Evolutionary conservation across 306 rosid genomes (phyloP).

Genomic region (Vicia faba): DNA sequence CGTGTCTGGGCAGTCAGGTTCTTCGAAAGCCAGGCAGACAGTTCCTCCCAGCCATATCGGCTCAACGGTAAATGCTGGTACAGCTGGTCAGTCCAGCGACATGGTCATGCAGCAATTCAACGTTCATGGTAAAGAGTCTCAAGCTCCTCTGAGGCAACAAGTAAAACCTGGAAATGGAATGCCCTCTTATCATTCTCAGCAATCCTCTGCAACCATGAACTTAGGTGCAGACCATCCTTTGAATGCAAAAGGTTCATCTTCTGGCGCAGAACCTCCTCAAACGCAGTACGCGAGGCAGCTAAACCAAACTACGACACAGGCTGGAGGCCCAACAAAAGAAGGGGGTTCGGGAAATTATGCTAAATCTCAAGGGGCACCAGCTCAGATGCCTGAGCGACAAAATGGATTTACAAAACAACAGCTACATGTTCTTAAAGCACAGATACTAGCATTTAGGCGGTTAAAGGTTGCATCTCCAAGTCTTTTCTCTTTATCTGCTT

Average conservation of each 20-base stretch:
- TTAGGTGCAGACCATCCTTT: conserved; percentile 58
- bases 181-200: conserved; percentile 62
- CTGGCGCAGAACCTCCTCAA: conserved; percentile 63
- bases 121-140: conserved; percentile 77
- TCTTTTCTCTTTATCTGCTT: conserved; percentile 27
- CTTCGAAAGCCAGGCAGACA: conserved; percentile 77
- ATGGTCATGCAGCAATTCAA: conserved; percentile 58
- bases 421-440: conserved; percentile 96
- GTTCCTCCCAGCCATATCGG: conserved; percentile 67
- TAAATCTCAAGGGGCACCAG: conserved; percentile 58
- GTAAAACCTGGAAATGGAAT: conserved; percentile 63
- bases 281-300: conserved; percentile 64
- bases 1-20: conserved; percentile 74
- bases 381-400: conserved; percentile 60
- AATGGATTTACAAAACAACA: conserved; percentile 88
- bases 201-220: conserved; percentile 60
- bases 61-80: conserved; percentile 53
- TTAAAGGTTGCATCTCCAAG: conserved; percentile 63
- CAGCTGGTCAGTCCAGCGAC: conserved; percentile 50
- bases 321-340: conserved; percentile 57
- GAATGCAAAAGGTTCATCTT: conserved; percentile 51
- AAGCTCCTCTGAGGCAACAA: conserved; percentile 60
- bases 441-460: conserved; percentile 95
- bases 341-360: conserved; percentile 54
- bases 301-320: conserved; percentile 68